These are phyloP conservation scores for Ganoderma meredithae DNA, from an alignment of 1,284 basidiomycete genomes.

Conservation along the genomic window DNA sequence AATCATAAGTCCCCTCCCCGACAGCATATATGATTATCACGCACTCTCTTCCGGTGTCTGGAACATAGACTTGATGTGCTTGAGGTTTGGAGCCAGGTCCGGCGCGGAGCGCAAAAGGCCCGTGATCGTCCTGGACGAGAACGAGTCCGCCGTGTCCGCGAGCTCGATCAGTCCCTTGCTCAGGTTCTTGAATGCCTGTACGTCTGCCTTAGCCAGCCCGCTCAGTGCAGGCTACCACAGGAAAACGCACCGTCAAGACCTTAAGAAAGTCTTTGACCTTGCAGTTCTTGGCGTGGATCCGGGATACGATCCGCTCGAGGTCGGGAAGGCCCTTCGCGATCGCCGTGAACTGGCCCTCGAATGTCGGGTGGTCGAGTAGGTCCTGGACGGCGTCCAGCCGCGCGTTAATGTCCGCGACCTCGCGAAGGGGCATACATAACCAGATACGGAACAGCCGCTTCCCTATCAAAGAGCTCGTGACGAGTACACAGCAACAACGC, in stretches of 20 bases:
- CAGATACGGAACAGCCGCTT: constrained; percentile 94
- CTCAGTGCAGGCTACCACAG: background rate
- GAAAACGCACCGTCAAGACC: constrained; percentile 71
- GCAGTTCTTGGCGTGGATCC: constrained; percentile 92
- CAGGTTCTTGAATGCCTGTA: constrained; percentile 79
- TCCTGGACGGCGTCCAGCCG: constrained; percentile 93
- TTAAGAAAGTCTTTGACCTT: constrained; percentile 87
- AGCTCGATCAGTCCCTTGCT: constrained; percentile 73
- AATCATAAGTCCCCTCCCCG: background rate
- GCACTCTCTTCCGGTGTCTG: constrained; percentile 69
- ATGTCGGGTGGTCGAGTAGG: constrained; percentile 79
- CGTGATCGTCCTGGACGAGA: constrained; percentile 78
- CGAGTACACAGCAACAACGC: background rate
- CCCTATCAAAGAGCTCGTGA: constrained; percentile 50
- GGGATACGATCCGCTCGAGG: constrained; percentile 91
- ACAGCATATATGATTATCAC: background rate
- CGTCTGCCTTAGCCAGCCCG: background rate
- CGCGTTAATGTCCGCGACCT: constrained; percentile 85
- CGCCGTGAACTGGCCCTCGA: constrained; percentile 77
- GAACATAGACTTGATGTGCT: constrained; percentile 80
- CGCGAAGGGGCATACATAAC: constrained; percentile 89
- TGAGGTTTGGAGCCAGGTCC: constrained; percentile 74
- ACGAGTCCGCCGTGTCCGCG: constrained; percentile 69
- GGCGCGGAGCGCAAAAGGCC: constrained; percentile 84
- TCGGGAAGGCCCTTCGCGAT: constrained; percentile 88